phyloP scores from a whole-genome alignment of 192 early-diverging fungal genomes.

The Cladochytrium replicatum region DNA sequence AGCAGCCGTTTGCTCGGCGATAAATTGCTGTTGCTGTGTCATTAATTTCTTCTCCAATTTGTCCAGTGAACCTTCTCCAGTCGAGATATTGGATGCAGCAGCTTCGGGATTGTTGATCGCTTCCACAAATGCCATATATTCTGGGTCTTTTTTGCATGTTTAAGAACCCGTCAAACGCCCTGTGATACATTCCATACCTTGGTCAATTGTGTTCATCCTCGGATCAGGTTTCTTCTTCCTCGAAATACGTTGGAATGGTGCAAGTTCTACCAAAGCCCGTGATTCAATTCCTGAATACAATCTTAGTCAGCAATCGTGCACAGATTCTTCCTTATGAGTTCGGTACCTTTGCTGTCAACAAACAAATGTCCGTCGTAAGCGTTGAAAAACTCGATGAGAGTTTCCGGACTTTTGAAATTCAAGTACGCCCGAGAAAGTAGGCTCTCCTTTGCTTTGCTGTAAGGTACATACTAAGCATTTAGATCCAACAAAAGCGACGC shows the following conservation, averaged over 20 bases:
- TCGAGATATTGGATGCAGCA: background rate
- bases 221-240: constrained; percentile 51
- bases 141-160: constrained; percentile 65
- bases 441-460: constrained; percentile 61
- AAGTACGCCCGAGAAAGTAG: constrained; percentile 67
- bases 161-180: too few species aligned
- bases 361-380: constrained; percentile 71
- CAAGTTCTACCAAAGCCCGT: constrained; percentile 69
- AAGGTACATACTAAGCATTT: constrained; percentile 1
- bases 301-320: constrained; percentile 3
- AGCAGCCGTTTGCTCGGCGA: constrained; percentile 10
- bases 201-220: constrained; percentile 67
- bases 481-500: background rate
- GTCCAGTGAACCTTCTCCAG: constrained; percentile 41
- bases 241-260: constrained; percentile 62
- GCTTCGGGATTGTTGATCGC: constrained; percentile 38
- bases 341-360: constrained; percentile 49
- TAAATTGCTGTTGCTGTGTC: constrained; percentile 20
- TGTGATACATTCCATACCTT: constrained; percentile 35
- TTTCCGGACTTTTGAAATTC: constrained; percentile 57
- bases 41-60: constrained; percentile 24
- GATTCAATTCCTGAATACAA: constrained; percentile 51
- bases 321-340: background rate
- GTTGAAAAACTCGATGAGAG: constrained; percentile 60
- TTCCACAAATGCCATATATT: constrained; percentile 66